These are phyloP conservation scores for Paxillus involutus DNA, from an alignment of 768 basidiomycete species.

Conservation along the genomic window DNA sequence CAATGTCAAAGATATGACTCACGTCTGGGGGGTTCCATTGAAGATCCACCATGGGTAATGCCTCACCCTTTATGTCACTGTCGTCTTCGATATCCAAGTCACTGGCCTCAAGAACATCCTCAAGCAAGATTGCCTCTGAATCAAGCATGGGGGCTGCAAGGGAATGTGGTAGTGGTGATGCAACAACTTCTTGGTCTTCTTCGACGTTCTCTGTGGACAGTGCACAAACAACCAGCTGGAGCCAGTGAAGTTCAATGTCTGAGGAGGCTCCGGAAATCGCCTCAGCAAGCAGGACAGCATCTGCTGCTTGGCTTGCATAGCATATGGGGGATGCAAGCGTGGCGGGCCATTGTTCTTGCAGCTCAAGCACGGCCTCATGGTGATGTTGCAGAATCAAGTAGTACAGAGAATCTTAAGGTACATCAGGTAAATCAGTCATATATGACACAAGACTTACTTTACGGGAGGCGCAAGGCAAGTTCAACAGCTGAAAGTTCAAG, in stretches of 20 bases:
- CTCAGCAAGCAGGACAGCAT: neutral
- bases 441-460: neutral
- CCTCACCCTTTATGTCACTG: neutral
- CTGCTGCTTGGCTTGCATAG: constrained; percentile 11
- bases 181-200: neutral
- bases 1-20: neutral
- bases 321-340: constrained; percentile 4
- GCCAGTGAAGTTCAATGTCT: neutral
- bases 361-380: constrained; percentile 9
- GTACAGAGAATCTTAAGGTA: neutral
- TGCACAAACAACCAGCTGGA: neutral
- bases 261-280: neutral
- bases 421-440: neutral
- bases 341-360: constrained; percentile 21
- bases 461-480: no score
- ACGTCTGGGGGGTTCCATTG: neutral
- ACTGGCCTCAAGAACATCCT: neutral
- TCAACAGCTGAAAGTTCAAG: no score
- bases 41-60: neutral
- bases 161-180: no score
- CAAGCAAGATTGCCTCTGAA: neutral
- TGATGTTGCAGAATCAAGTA: neutral
- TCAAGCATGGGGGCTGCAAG: neutral
- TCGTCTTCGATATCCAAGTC: neutral
- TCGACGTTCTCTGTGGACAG: neutral